A percentile compares a stretch with the other conserved stretches of the same genome.
Evolutionary conservation across 2,329 filamentous ascomycete genomes (phyloP).

Genomic region (Alternaria burnsii): DNA sequence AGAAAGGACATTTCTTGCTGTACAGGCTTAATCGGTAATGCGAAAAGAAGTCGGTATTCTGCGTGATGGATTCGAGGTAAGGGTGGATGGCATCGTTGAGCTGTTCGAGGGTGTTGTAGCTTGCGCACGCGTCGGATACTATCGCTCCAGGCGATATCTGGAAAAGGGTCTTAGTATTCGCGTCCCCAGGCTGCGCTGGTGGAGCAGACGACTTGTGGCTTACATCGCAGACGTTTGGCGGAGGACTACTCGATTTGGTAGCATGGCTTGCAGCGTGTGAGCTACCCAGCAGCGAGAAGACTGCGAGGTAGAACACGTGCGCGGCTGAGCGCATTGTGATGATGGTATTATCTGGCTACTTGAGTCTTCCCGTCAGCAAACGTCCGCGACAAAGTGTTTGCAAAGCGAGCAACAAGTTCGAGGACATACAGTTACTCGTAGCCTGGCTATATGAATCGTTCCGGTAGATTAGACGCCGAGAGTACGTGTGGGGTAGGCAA

Average conservation of each 20-base stretch:
- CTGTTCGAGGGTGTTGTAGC: constrained; percentile 86
- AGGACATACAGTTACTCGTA: constrained; percentile 28
- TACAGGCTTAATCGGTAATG: constrained; percentile 96
- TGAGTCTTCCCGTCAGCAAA: constrained; percentile 45
- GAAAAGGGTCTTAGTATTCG: constrained; percentile 47
- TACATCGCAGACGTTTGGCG: constrained; percentile 65
- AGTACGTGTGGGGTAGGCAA: constrained; percentile 39
- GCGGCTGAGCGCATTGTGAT: constrained; percentile 62
- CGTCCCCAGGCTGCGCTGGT: constrained; percentile 30
- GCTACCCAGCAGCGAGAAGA: constrained; percentile 65
- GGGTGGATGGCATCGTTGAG: constrained; percentile 82
- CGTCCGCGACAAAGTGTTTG: constrained; percentile 37
- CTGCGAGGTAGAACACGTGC: constrained; percentile 67
- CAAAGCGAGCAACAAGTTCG: constrained; percentile 19
- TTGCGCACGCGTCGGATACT: constrained; percentile 93
- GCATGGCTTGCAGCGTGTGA: constrained; percentile 54
- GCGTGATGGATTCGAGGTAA: constrained; percentile 80
- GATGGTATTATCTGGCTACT: constrained; percentile 21
- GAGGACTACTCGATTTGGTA: constrained; percentile 48
- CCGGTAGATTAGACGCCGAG: constrained; percentile 29
- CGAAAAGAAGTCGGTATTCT: constrained; percentile 94
- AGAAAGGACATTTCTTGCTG: constrained; percentile 94
- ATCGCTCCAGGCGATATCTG: constrained; percentile 90
- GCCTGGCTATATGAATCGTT: constrained; percentile 32
- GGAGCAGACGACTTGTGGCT: constrained; percentile 47